Evolutionary conservation across 1,284 basidiomycete species (phyloP).

Genomic region (Coniferiporia weirii): DNA sequence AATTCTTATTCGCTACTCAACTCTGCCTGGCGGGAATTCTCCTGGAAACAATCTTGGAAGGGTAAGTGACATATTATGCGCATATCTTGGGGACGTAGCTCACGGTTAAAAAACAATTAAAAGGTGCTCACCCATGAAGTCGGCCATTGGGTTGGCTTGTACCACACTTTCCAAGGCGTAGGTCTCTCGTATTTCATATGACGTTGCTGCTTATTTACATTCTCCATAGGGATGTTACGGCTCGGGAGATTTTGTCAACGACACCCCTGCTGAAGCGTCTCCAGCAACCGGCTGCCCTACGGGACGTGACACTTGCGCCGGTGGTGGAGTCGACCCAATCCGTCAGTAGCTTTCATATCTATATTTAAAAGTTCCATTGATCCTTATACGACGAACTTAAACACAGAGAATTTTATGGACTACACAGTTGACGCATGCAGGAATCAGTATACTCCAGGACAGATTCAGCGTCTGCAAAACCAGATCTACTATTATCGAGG

Average conservation of each 20-base stretch:
- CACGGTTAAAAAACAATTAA: background rate
- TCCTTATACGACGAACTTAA: too few species aligned
- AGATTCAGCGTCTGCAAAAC: too few species aligned
- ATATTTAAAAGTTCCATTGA: too few species aligned
- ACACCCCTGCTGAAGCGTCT: conserved; percentile 33
- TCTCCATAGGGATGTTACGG: background rate
- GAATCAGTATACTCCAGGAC: too few species aligned
- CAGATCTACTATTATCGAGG: too few species aligned
- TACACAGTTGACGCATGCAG: too few species aligned
- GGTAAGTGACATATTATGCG: conserved; percentile 17
- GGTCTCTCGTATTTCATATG: background rate
- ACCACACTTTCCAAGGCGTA: background rate
- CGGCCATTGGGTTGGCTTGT: background rate
- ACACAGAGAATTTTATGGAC: too few species aligned
- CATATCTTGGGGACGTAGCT: background rate
- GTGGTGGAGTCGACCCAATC: conserved; percentile 29
- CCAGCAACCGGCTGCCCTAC: conserved; percentile 32
- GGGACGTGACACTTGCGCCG: conserved; percentile 31
- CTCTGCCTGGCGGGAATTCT: conserved; percentile 24
- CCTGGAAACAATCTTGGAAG: conserved; percentile 43
- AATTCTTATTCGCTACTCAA: background rate
- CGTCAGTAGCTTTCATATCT: conserved; percentile 23
- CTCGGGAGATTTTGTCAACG: conserved; percentile 26
- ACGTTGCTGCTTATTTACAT: background rate
- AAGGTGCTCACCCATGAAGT: background rate